Evolutionary conservation across 1,284 basidiomycete species (phyloP), one percentile per base, ranked within the genome.

Genomic region (Moniliella sp.): DNA sequence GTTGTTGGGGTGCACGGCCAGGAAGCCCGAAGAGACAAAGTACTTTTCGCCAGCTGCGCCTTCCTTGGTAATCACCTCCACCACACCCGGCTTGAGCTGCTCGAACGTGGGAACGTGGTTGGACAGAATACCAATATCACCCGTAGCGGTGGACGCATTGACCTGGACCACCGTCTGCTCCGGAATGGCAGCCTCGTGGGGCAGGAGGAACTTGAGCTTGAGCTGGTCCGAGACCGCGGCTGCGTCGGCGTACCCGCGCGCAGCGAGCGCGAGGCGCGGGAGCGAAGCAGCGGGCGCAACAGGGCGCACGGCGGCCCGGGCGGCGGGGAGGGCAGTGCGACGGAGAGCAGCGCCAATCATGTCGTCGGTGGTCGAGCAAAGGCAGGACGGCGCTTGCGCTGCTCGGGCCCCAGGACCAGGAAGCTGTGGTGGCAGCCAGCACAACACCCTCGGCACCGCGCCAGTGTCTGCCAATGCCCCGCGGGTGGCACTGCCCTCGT

Each of bases 1-100:
- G 72, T 94, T 99, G 69, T 86, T 84, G 32, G 83, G 81, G 66
- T 97, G 91, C 31, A 99, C 81, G 39, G 79, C 93, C 35, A 91
- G 88, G 61, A 99, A 94, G 39, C 91, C 91, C 43, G 81, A 78
- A 37, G 88, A 93, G 34, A 83, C 91, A 37, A 57, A 59, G 45
- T 44, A 54, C 38, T 53, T 57, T 43, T 51, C 56, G 3, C 18
- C 17, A 26, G 52, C 55, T 33, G 30, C 34, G 11, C 46, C 42
- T 34, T 59, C 54, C n/a, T n/a, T n/a, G n/a, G n/a, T n/a, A 35
- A 59, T 43, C n/a, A 59, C 52, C 37, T 59, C 56, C 25, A 59
- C 33, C 26, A 59, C 35, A 33, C 56, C 56, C 12, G 56, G 56
- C 18, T 53, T 50, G 28, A 59, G 50, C 40, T 55, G 43, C 39